These are phyloP conservation scores for Tetraselmis striata DNA, from an alignment of 139 green algal species.

Conservation along the genomic window DNA sequence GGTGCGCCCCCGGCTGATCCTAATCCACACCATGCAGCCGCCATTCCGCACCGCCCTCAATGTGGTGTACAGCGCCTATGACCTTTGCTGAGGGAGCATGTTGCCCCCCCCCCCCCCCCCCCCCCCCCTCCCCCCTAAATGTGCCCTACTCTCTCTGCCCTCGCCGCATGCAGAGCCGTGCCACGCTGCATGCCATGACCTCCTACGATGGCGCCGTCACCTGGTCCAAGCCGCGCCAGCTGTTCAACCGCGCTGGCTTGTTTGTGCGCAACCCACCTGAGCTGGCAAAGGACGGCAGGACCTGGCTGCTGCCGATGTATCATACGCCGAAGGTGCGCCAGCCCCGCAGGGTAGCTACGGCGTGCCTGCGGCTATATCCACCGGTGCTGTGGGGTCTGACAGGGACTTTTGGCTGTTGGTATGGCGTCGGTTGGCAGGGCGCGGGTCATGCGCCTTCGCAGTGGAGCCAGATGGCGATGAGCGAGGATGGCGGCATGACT, in stretches of 20 bases:
- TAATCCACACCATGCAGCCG: background rate
- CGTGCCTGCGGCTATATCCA: no score
- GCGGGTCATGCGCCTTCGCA: background rate
- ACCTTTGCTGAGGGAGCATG: no score
- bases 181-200: background rate
- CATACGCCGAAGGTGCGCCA: background rate
- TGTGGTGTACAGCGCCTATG: no score
- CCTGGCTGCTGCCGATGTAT: background rate
- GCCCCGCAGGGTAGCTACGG: no score
- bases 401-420: no score
- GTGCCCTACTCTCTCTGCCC: background rate
- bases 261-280: background rate
- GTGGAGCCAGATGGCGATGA: background rate
- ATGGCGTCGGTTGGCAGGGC: background rate
- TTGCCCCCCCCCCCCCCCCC: no score
- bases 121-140: background rate
- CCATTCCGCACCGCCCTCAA: no score
- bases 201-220: background rate
- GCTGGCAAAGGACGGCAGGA: background rate
- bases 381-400: no score
- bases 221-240: background rate
- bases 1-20: no score
- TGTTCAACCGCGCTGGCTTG: background rate
- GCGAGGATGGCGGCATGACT: background rate
- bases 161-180: background rate